Percentiles rank a stretch among this genome's conserved stretches.
These are phyloP conservation scores for Ambrosiella xylebori DNA, from an alignment of 2,329 filamentous ascomycete species.

Conservation along the genomic window DNA sequence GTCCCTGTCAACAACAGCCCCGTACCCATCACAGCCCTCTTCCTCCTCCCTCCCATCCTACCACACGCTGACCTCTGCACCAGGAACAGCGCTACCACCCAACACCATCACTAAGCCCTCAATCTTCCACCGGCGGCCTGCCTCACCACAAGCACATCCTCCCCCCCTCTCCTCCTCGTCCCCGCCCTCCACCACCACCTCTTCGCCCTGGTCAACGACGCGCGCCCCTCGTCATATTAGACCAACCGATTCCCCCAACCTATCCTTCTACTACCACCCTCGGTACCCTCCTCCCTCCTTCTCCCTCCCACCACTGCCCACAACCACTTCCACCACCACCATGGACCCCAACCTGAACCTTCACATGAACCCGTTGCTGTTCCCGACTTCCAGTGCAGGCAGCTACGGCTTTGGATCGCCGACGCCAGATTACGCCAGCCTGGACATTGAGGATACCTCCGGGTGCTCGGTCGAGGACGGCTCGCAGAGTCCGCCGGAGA, in stretches of 20 bases:
- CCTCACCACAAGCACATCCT: not conserved
- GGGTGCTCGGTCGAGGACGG: conserved; percentile 8
- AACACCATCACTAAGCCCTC: not conserved
- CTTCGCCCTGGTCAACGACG: not conserved
- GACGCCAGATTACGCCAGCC: conserved; percentile 5
- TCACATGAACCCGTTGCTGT: conserved; percentile 7
- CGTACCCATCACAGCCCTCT: not conserved
- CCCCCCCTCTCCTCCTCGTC: not conserved
- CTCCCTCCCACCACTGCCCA: not conserved
- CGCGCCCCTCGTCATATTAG: not conserved
- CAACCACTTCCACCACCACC: not conserved
- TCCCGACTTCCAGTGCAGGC: not conserved
- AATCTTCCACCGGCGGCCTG: not conserved
- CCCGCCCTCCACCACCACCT: not conserved
- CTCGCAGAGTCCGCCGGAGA: conserved; percentile 8
- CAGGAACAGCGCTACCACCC: not conserved
- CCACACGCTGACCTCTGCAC: not conserved
- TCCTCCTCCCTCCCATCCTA: not conserved
- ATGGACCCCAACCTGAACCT: conserved; percentile 9
- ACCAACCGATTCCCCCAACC: not conserved
- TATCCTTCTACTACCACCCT: conserved; percentile 1
- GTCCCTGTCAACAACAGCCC: not conserved
- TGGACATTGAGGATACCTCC: conserved; percentile 10
- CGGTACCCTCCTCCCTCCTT: not conserved
- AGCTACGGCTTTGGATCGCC: conserved; percentile 6